Evolutionary conservation across 2,329 filamentous ascomycete genomes (phyloP).

Genomic region (Salinomyces thailandicus): DNA sequence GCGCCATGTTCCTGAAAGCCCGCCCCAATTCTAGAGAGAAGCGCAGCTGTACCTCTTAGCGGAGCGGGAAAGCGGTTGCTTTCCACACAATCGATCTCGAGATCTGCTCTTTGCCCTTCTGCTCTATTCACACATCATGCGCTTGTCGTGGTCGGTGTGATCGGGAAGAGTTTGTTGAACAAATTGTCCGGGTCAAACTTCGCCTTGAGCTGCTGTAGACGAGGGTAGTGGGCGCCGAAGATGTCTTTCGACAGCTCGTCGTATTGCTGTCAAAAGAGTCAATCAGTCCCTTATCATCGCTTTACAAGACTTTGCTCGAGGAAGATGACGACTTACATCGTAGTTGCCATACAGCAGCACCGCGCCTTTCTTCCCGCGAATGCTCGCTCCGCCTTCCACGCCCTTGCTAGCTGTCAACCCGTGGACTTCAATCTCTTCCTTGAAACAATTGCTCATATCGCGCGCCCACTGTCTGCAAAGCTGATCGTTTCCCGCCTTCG

Average conservation of each 20-base stretch:
- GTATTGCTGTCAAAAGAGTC: slow-evolving; percentile 23
- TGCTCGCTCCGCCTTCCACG: slow-evolving; percentile 15
- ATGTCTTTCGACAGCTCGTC: slow-evolving; percentile 27
- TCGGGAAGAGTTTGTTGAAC: slow-evolving; percentile 33
- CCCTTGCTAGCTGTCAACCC: slow-evolving; percentile 13
- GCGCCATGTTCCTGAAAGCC: too few species aligned
- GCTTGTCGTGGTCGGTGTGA: slow-evolving; percentile 4
- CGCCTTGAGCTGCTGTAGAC: slow-evolving; percentile 35
- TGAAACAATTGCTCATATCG: slow-evolving; percentile 18
- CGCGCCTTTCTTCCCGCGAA: slow-evolving; percentile 18
- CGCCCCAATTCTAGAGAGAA: too few species aligned
- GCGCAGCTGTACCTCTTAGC: too few species aligned
- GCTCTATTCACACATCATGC: too few species aligned
- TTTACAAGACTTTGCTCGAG: too few species aligned
- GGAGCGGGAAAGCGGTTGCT: too few species aligned
- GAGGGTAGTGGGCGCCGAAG: slow-evolving; percentile 35
- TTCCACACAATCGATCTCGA: too few species aligned
- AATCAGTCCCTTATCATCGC: too few species aligned
- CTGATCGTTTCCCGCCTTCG: slow-evolving; percentile 15
- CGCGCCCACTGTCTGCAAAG: slow-evolving; percentile 20
- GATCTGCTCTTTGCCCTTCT: too few species aligned
- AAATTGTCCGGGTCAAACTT: slow-evolving; percentile 38
- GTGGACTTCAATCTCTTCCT: slow-evolving; percentile 15
- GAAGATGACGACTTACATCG: slow-evolving; percentile 17
- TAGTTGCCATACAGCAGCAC: slow-evolving; percentile 22